Percentiles rank a stretch among this genome's conserved stretches.
These are phyloP conservation scores for Schwanniomyces polymorphus DNA, from an alignment of 805 yeast species.

Conservation along the genomic window DNA sequence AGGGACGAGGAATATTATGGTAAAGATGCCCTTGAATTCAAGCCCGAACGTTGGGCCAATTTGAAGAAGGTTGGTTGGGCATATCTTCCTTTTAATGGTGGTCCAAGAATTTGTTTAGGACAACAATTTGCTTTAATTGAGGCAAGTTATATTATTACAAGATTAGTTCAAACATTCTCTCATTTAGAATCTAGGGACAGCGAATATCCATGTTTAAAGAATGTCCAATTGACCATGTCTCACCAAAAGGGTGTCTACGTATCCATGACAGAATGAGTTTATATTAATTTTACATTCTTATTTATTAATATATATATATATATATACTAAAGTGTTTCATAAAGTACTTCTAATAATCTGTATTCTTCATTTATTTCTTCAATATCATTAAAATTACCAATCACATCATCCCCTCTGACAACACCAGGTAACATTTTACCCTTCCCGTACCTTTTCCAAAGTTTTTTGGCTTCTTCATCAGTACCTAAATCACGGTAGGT, in stretches of 20 bases:
- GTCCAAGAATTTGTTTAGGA: constrained; percentile 57
- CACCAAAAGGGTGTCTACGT: constrained; percentile 22
- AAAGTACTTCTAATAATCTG: constrained; percentile 59
- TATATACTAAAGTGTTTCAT: constrained; percentile 51
- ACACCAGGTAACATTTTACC: constrained; percentile 84
- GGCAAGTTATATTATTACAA: constrained; percentile 45
- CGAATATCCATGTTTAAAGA: constrained; percentile 31
- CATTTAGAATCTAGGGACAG: constrained; percentile 15
- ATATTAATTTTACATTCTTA: neutral
- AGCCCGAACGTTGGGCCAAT: constrained; percentile 52
- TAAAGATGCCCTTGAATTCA: constrained; percentile 43
- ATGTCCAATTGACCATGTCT: constrained; percentile 28
- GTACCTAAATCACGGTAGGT: constrained; percentile 80
- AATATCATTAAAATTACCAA: constrained; percentile 84
- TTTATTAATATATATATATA: neutral
- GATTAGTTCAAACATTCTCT: constrained; percentile 31
- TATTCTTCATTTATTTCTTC: constrained; percentile 86
- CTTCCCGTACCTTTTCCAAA: constrained; percentile 74
- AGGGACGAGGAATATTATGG: constrained; percentile 43
- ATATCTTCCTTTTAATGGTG: constrained; percentile 55
- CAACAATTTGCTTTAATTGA: constrained; percentile 59
- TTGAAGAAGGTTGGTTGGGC: constrained; percentile 44
- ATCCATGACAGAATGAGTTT: constrained; percentile 6
- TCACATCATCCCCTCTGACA: constrained; percentile 75
- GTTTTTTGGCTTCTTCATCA: constrained; percentile 78